Conservation (phyloP, 768 basidiomycete genomes). For the Pisolithus marmoratus region DNA sequence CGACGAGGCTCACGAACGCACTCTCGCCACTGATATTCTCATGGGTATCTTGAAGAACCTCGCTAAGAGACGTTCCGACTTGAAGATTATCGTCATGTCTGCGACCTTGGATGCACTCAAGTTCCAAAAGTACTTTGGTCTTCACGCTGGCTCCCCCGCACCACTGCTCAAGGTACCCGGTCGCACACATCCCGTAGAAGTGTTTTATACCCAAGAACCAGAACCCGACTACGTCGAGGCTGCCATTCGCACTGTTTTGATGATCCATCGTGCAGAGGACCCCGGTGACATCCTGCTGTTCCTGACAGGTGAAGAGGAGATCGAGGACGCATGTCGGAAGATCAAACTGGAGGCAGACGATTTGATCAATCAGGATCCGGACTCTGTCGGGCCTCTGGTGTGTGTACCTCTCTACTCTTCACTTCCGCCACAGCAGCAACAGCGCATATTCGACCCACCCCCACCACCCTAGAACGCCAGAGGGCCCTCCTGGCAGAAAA, state of each 20-base stretch:
- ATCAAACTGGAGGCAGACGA: slow-evolving; percentile 90
- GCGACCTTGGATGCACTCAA: slow-evolving; percentile 96
- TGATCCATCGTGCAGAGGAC: slow-evolving; percentile 96
- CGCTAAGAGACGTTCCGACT: slow-evolving; percentile 72
- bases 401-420: slow-evolving; percentile 96
- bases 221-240: slow-evolving; percentile 97
- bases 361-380: slow-evolving; percentile 61
- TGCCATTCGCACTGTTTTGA: slow-evolving; percentile 90
- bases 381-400: slow-evolving; percentile 75
- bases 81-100: slow-evolving; percentile 98
- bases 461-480: slow-evolving; percentile 55
- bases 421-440: slow-evolving; percentile 90
- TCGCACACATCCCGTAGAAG: slow-evolving; percentile 92
- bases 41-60: slow-evolving; percentile 94
- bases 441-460: slow-evolving; percentile 91
- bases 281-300: slow-evolving; percentile 91
- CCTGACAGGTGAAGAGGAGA: slow-evolving; percentile 97
- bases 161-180: slow-evolving; percentile 90
- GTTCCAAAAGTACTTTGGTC: slow-evolving; percentile 90
- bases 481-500: slow-evolving; percentile 85
- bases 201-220: slow-evolving; percentile 89
- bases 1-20: slow-evolving; percentile 98
- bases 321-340: slow-evolving; percentile 92
- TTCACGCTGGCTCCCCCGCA: slow-evolving; percentile 39
- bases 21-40: slow-evolving; percentile 94